These are phyloP conservation scores for Naematelia encephala DNA, from an alignment of 768 basidiomycete genomes.

Conservation along the genomic window DNA sequence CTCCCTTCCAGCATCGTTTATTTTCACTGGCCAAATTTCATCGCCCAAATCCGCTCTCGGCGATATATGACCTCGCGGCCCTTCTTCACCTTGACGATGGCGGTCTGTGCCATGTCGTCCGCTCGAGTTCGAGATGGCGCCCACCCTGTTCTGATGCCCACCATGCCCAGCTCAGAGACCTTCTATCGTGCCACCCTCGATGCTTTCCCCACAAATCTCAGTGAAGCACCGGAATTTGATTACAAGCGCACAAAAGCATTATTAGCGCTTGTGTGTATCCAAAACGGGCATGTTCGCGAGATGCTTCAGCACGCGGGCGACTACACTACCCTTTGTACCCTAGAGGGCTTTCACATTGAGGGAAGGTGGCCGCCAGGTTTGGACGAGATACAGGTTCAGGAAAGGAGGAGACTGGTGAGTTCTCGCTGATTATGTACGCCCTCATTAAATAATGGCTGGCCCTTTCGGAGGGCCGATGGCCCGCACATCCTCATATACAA, in stretches of 20 bases:
- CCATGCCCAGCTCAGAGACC: conserved; percentile 18
- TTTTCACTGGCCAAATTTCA: conserved; percentile 29
- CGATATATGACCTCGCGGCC: conserved; percentile 13
- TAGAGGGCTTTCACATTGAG: conserved; percentile 38
- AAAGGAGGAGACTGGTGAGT: conserved; percentile 40
- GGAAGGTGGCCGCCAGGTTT: conserved; percentile 32
- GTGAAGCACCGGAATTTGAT: conserved; percentile 26
- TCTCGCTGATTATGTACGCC: no score
- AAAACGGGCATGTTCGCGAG: conserved; percentile 29
- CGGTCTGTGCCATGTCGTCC: conserved; percentile 23
- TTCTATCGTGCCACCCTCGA: conserved; percentile 28
- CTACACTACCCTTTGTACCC: conserved; percentile 26
- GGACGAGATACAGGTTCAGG: conserved; percentile 30
- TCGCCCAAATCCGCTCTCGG: conserved; percentile 3
- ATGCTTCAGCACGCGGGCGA: conserved; percentile 29
- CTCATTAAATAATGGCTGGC: no score
- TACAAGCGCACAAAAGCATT: conserved; percentile 34
- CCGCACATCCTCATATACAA: no score
- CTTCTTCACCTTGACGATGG: conserved; percentile 19
- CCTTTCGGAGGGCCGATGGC: no score
- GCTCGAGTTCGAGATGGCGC: conserved; percentile 27
- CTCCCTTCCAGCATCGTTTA: conserved; percentile 2
- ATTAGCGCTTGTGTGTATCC: conserved; percentile 31
- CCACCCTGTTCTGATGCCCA: not conserved
- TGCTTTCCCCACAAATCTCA: conserved; percentile 26